phyloP scores from a whole-genome alignment of 768 basidiomycete species.

The Daedaleopsis sinensis region DNA sequence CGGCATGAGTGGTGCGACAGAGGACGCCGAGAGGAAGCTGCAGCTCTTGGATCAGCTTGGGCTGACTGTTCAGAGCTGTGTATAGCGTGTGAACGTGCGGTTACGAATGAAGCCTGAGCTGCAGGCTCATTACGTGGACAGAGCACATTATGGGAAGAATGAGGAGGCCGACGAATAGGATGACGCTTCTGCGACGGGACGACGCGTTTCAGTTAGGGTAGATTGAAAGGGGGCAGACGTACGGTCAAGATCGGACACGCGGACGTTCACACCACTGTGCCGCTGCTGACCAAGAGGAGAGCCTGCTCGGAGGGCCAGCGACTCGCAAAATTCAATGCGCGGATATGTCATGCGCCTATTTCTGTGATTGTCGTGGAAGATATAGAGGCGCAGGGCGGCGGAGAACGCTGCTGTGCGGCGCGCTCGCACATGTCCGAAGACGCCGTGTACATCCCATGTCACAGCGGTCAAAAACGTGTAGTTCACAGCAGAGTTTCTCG shows the following conservation, averaged over 20 bases:
- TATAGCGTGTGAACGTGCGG: constrained; percentile 10
- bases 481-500: not conserved
- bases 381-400: not conserved
- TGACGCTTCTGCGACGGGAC: constrained; percentile 2
- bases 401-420: not conserved
- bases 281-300: constrained; percentile 17
- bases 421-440: not conserved
- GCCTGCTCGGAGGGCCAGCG: not conserved
- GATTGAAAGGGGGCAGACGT: constrained; percentile 7
- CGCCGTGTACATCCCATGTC: not conserved
- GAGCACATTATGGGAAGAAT: constrained; percentile 4
- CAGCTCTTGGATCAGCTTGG: not conserved
- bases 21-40: not conserved
- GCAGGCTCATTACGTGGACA: constrained; percentile 11
- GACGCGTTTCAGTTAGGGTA: constrained; percentile 3
- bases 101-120: not conserved
- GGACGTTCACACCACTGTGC: constrained; percentile 8
- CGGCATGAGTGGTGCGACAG: not conserved
- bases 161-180: not conserved
- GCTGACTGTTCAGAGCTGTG: constrained; percentile 2
- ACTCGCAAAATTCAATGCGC: too few species aligned
- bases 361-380: not conserved
- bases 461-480: not conserved
- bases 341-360: not conserved
- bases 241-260: constrained; percentile 6